These are phyloP conservation scores for Tetragonia tetragonoides DNA, from an alignment of 148 eudicot genomes.

Conservation along the genomic window DNA sequence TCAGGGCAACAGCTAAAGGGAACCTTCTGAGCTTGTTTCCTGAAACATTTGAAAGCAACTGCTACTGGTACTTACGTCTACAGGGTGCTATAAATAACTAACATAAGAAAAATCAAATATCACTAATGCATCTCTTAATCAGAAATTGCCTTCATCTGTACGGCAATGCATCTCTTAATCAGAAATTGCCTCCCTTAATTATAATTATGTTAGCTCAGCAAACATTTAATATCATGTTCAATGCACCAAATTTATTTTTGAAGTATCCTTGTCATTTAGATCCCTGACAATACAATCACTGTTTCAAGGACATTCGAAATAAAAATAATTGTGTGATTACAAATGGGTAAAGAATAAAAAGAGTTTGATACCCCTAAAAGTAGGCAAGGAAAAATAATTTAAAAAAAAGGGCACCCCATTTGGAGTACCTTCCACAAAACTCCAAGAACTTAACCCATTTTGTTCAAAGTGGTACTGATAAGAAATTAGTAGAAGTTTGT, in stretches of 20 bases:
- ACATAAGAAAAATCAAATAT: not conserved
- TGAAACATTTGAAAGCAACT: conserved; percentile 27
- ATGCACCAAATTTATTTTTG: not conserved
- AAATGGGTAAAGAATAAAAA: not conserved
- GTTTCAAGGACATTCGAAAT: not conserved
- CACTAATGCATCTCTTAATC: conserved; percentile 3
- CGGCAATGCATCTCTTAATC: not conserved
- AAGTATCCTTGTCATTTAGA: conserved; percentile 21
- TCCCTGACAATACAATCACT: conserved; percentile 21
- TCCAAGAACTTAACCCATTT: conserved; percentile 16
- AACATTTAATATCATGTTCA: not conserved
- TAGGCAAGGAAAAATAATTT: not conserved
- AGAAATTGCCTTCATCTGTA: not conserved
- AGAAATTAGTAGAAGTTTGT: conserved; percentile 23
- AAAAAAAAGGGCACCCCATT: conserved; percentile 7
- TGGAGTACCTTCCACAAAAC: conserved; percentile 19
- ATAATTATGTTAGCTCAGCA: no score
- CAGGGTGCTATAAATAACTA: not conserved
- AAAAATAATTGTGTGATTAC: not conserved
- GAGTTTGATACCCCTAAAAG: not conserved
- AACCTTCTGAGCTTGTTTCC: conserved; percentile 23
- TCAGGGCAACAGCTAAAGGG: not conserved
- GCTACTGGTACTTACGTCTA: conserved; percentile 10
- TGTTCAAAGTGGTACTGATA: conserved; percentile 14
- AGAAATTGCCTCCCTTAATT: conserved; percentile 6